Percentiles rank a stretch among this genome's conserved stretches.
Evolutionary conservation across 352 stramenopile species (phyloP).

Genomic region (Pythium coloratum): DNA sequence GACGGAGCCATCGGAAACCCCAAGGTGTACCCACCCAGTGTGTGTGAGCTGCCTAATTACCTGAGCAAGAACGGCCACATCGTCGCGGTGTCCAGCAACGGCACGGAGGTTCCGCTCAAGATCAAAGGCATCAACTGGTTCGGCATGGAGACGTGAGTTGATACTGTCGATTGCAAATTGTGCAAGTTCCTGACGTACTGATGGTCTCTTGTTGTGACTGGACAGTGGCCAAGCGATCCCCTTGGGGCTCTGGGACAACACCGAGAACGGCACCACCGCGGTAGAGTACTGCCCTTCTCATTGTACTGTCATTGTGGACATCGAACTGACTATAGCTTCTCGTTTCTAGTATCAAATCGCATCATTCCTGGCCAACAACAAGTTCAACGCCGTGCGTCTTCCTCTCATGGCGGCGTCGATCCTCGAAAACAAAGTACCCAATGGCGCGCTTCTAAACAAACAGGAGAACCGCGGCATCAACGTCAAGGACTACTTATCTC

Average conservation of each 20-base stretch:
- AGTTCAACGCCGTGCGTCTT: constrained; percentile 75
- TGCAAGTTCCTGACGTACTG: background rate
- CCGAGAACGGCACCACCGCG: constrained; percentile 24
- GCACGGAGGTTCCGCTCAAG: constrained; percentile 51
- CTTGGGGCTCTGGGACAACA: constrained; percentile 65
- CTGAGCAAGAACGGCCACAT: constrained; percentile 77
- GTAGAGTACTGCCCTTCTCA: constrained; percentile 20
- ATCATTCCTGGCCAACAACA: constrained; percentile 68
- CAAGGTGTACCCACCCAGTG: constrained; percentile 54
- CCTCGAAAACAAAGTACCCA: constrained; percentile 56
- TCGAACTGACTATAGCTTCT: too few relatives aligned
- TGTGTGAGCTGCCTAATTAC: constrained; percentile 79
- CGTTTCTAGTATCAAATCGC: constrained; percentile 57
- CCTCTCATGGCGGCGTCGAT: constrained; percentile 64
- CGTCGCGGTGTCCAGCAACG: constrained; percentile 51
- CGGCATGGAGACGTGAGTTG: constrained; percentile 64
- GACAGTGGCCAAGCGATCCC: constrained; percentile 45
- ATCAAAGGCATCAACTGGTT: constrained; percentile 85
- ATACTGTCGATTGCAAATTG: too few relatives aligned
- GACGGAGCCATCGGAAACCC: constrained; percentile 75
- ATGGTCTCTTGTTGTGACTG: constrained; percentile 8
- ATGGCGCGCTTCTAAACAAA: constrained; percentile 31
- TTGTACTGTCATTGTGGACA: too few relatives aligned
- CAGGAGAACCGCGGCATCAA: constrained; percentile 61
- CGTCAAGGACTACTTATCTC: constrained; percentile 36